Conservation (phyloP, 768 basidiomycete genomes). For the Pilatotrama ljubarskyi region DNA sequence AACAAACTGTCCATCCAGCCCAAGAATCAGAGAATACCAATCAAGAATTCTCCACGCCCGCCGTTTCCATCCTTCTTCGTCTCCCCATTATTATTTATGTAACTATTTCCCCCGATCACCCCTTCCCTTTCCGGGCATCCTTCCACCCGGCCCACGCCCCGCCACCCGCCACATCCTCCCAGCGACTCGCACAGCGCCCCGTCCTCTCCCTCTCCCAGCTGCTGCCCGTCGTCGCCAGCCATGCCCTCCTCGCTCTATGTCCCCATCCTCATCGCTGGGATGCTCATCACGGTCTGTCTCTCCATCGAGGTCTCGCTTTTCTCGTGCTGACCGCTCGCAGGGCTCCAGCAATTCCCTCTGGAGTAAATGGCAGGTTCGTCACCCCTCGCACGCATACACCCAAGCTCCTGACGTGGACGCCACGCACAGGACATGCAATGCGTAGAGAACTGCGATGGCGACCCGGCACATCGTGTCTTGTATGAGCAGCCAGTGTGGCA, state of each 20-base stretch:
- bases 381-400: background rate
- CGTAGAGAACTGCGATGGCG: slow-evolving; percentile 84
- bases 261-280: slow-evolving; percentile 83
- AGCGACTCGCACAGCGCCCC: slow-evolving; percentile 35
- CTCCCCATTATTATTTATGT: slow-evolving; percentile 12
- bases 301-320: background rate
- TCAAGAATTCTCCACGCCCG: slow-evolving; percentile 4
- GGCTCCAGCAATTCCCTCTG: slow-evolving; percentile 81
- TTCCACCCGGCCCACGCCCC: background rate
- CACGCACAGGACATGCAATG: slow-evolving; percentile 89
- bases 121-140: slow-evolving; percentile 1
- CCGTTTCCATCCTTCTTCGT: background rate
- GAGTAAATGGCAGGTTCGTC: slow-evolving; percentile 77
- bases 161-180: background rate
- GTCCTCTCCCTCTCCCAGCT: slow-evolving; percentile 1
- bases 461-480: slow-evolving; percentile 61
- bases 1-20: background rate
- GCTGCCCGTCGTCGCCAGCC: slow-evolving; percentile 17
- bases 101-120: slow-evolving; percentile 11
- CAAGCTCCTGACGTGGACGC: background rate
- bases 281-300: slow-evolving; percentile 79
- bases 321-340: slow-evolving; percentile 35
- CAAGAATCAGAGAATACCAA: slow-evolving; percentile 10
- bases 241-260: slow-evolving; percentile 74
- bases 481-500: slow-evolving; percentile 97